Conservation (phyloP, 1,284 basidiomycete species). For the Malassezia yamatoensis region DNA sequence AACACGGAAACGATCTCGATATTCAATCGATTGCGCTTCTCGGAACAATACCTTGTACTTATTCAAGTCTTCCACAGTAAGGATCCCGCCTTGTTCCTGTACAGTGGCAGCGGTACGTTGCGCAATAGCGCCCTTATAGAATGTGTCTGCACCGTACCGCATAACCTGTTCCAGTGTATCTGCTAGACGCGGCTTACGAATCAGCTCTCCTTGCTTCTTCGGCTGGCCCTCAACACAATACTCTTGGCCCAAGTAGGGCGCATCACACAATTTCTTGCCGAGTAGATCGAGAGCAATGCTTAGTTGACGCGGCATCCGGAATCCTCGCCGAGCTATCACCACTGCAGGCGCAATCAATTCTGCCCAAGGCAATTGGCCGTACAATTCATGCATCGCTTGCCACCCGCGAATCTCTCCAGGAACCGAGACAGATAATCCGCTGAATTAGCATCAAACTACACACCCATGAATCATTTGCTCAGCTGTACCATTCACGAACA, state of each 20-base stretch:
- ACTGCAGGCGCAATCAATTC: slow-evolving; percentile 41
- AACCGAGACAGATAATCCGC: slow-evolving; percentile 45
- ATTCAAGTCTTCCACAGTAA: slow-evolving; percentile 62
- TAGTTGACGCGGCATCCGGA: slow-evolving; percentile 36
- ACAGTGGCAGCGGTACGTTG: slow-evolving; percentile 63
- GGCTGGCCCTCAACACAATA: slow-evolving; percentile 37
- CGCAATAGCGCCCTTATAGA: slow-evolving; percentile 61
- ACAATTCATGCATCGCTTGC: slow-evolving; percentile 38
- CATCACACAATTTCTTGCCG: slow-evolving; percentile 49
- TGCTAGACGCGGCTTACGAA: slow-evolving; percentile 23
- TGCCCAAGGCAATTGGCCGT: slow-evolving; percentile 45
- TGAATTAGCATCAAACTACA: slow-evolving; percentile 8
- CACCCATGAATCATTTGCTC: slow-evolving; percentile 27
- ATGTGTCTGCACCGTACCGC: slow-evolving; percentile 27
- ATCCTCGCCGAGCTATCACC: slow-evolving; percentile 37
- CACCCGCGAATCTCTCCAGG: slow-evolving; percentile 48
- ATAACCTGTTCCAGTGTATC: slow-evolving; percentile 31
- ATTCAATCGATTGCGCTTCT: slow-evolving; percentile 59
- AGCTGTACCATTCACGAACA: slow-evolving; percentile 33
- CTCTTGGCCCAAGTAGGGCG: slow-evolving; percentile 32
- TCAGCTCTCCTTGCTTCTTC: slow-evolving; percentile 51
- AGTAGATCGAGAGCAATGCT: slow-evolving; percentile 24
- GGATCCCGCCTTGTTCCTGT: slow-evolving; percentile 60
- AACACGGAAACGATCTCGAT: slow-evolving; percentile 61
- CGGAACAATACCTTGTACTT: slow-evolving; percentile 56